Conservation (phyloP, 352 stramenopile species). For the Pythium vanterpoolii region DNA sequence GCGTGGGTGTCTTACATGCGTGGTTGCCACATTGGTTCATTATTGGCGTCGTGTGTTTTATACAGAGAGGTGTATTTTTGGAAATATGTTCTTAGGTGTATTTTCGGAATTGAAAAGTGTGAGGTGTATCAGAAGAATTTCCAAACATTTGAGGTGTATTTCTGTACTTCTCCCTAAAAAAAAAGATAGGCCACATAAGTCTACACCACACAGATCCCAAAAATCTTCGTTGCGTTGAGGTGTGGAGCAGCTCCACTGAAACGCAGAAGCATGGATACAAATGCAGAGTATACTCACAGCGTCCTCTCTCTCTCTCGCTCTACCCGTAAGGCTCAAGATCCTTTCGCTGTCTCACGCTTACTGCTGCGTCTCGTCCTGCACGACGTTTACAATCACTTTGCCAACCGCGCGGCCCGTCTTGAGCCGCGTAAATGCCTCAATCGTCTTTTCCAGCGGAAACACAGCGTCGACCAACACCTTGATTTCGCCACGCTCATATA, state of each 20-base stretch:
- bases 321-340: too few species aligned
- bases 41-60: too few species aligned
- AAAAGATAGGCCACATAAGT: background rate
- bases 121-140: background rate
- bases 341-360: too few species aligned
- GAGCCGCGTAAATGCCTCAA: conserved; percentile 30
- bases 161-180: too few species aligned
- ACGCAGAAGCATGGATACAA: background rate
- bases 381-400: conserved; percentile 12
- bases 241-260: background rate
- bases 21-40: too few species aligned
- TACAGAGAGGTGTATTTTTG: too few species aligned
- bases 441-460: conserved; percentile 30
- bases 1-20: too few species aligned
- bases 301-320: background rate
- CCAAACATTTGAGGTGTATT: too few species aligned
- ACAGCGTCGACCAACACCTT: conserved; percentile 22
- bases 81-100: too few species aligned
- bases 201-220: background rate
- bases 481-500: conserved; percentile 27
- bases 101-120: conserved; percentile 10
- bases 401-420: conserved; percentile 37
- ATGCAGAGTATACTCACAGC: background rate
- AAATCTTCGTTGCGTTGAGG: background rate
- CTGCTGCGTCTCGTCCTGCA: background rate